Conservation (phyloP, 768 basidiomycete genomes). For the Tricholoma furcatifolium region DNA sequence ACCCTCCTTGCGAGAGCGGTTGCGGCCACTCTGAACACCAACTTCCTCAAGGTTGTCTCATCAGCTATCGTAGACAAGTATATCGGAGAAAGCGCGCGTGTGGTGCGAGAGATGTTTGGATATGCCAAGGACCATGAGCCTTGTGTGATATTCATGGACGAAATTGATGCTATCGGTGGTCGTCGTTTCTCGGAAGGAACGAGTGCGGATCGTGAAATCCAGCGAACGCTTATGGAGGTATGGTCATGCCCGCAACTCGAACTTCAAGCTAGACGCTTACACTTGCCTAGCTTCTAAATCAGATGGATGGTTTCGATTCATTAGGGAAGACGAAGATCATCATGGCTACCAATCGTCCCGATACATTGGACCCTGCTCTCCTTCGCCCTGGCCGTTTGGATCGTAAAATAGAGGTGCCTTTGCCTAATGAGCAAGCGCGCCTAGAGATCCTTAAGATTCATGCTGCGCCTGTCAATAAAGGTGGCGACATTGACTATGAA, state of each 20-base stretch:
- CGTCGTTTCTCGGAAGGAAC: constrained; percentile 88
- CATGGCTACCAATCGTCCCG: constrained; percentile 99
- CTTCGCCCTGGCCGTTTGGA: constrained; percentile 95
- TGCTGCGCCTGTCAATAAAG: constrained; percentile 90
- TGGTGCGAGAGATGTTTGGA: constrained; percentile 98
- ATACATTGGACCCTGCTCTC: constrained; percentile 95
- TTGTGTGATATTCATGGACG: constrained; percentile 98
- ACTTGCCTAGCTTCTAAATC: constrained; percentile 76
- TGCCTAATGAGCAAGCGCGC: constrained; percentile 96
- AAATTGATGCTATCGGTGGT: constrained; percentile 97
- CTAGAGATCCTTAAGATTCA: constrained; percentile 98
- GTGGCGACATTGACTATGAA: constrained; percentile 95
- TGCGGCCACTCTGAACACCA: constrained; percentile 92
- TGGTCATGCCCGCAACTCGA: constrained; percentile 9
- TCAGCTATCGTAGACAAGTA: constrained; percentile 99
- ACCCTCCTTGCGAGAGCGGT: constrained; percentile 93
- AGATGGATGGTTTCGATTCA: constrained; percentile 99
- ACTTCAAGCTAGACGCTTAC: not conserved
- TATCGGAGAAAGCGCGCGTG: constrained; percentile 95
- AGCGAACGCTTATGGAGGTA: constrained; percentile 95
- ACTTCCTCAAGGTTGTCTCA: constrained; percentile 98
- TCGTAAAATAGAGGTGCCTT: constrained; percentile 95
- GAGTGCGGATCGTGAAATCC: constrained; percentile 97
- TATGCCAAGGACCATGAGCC: constrained; percentile 98
- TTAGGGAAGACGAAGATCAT: constrained; percentile 94